A percentile compares a stretch with the other conserved stretches of the same genome.
These are phyloP conservation scores for Colletotrichum scovillei DNA, from an alignment of 2,329 filamentous ascomycete genomes.

Conservation along the genomic window DNA sequence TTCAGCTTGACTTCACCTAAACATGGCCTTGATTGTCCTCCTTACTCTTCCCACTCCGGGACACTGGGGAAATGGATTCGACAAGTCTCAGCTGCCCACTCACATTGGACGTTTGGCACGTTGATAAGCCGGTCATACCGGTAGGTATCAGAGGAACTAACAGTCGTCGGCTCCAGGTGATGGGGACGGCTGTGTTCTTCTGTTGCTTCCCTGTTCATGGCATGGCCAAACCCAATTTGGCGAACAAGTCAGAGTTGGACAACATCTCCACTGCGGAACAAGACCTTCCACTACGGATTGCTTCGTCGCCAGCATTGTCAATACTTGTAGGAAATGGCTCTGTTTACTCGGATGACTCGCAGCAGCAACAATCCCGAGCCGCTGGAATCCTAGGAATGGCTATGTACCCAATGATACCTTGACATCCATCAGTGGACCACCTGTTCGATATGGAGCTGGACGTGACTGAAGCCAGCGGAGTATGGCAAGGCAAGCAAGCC, in stretches of 20 bases:
- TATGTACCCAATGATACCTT: not conserved
- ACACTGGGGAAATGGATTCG: not conserved
- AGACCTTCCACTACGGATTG: not conserved
- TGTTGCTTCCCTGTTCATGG: not conserved
- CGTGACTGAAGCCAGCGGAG: too few relatives aligned
- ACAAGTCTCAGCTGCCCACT: conserved; percentile 20
- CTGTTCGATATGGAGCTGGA: not conserved
- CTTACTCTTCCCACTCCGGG: not conserved
- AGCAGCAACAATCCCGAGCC: conserved; percentile 9
- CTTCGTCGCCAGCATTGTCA: conserved; percentile 1
- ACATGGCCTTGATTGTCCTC: not conserved
- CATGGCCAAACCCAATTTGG: conserved; percentile 1
- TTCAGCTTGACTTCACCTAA: not conserved
- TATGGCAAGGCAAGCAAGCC: too few relatives aligned
- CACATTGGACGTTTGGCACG: conserved; percentile 12
- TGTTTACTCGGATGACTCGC: conserved; percentile 22
- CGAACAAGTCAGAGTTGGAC: not conserved
- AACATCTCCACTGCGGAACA: conserved; percentile 7
- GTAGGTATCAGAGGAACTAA: conserved; percentile 24
- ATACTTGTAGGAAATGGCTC: not conserved
- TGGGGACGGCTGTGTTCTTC: conserved; percentile 8
- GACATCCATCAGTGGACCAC: too few relatives aligned
- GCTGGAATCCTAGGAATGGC: not conserved
- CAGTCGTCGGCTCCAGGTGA: not conserved
- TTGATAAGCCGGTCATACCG: conserved; percentile 19